Evolutionary conservation across 257 asterid genomes (phyloP).

Genomic region (Solanum sejunctum): DNA sequence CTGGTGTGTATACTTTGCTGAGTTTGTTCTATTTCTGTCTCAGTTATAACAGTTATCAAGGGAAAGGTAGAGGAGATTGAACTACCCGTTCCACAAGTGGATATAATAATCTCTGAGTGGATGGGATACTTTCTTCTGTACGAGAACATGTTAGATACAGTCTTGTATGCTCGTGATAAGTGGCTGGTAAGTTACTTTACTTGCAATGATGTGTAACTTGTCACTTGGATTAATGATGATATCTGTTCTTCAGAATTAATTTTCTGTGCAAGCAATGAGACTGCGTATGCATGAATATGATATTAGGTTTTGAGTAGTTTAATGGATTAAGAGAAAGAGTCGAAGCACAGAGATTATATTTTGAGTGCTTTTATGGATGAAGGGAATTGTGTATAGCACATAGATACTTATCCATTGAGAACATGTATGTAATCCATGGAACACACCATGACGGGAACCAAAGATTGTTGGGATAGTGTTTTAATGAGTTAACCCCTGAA

Average conservation of each 20-base stretch:
- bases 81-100: slow-evolving; percentile 91
- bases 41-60: slow-evolving; percentile 81
- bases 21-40: slow-evolving; percentile 1
- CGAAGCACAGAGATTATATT: neutral
- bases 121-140: slow-evolving; percentile 91
- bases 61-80: slow-evolving; percentile 96
- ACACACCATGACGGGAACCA: neutral
- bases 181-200: slow-evolving; percentile 60
- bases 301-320: neutral
- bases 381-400: neutral
- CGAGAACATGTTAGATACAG: slow-evolving; percentile 86
- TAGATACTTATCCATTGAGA: neutral
- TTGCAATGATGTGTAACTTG: neutral
- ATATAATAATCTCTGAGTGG: slow-evolving; percentile 94
- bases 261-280: neutral
- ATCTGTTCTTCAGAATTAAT: neutral
- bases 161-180: slow-evolving; percentile 85
- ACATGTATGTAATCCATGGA: neutral
- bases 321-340: neutral
- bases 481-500: neutral
- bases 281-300: neutral
- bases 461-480: neutral
- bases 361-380: neutral
- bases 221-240: neutral
- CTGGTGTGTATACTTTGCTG: neutral